These are phyloP conservation scores for Alternaria arborescens DNA, from an alignment of 2,329 filamentous ascomycete species.

Conservation along the genomic window DNA sequence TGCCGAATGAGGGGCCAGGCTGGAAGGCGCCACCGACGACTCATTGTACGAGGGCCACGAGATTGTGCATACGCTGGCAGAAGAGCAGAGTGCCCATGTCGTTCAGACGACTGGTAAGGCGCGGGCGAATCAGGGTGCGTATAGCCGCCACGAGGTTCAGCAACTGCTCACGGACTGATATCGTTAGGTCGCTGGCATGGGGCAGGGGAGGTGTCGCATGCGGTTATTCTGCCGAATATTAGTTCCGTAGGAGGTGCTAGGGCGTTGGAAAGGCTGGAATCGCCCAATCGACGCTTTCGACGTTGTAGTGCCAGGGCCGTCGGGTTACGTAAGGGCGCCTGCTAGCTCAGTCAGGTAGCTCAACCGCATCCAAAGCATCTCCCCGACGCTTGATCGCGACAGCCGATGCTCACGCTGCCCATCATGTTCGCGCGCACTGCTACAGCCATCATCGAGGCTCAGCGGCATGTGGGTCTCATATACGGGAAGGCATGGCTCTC, in stretches of 20 bases:
- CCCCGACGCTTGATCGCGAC: constrained; percentile 11
- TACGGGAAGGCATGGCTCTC: constrained; percentile 6
- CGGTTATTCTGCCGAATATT: constrained; percentile 28
- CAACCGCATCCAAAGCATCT: constrained; percentile 16
- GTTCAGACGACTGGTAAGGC: constrained; percentile 31
- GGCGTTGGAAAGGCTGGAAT: constrained; percentile 17
- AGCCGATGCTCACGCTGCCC: constrained; percentile 2
- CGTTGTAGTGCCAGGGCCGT: constrained; percentile 9
- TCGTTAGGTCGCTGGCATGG: constrained; percentile 20
- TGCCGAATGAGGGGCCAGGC: constrained; percentile 40
- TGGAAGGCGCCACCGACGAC: constrained; percentile 30
- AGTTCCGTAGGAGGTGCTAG: constrained; percentile 8
- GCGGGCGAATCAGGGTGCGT: constrained; percentile 37
- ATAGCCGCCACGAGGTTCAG: constrained; percentile 29
- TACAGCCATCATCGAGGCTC: constrained; percentile 1
- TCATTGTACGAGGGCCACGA: constrained; percentile 47
- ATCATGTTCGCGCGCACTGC: constrained; percentile 2
- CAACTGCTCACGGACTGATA: constrained; percentile 17
- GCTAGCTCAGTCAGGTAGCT: constrained; percentile 21
- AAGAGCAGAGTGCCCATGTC: constrained; percentile 38
- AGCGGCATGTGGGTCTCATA: constrained; percentile 9
- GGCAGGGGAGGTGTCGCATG: constrained; percentile 18
- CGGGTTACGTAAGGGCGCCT: constrained; percentile 23
- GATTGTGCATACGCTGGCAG: constrained; percentile 44
- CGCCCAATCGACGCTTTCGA: constrained; percentile 20